Conservation (phyloP, 2,329 filamentous ascomycete genomes). For the Xylariaceae sp. region DNA sequence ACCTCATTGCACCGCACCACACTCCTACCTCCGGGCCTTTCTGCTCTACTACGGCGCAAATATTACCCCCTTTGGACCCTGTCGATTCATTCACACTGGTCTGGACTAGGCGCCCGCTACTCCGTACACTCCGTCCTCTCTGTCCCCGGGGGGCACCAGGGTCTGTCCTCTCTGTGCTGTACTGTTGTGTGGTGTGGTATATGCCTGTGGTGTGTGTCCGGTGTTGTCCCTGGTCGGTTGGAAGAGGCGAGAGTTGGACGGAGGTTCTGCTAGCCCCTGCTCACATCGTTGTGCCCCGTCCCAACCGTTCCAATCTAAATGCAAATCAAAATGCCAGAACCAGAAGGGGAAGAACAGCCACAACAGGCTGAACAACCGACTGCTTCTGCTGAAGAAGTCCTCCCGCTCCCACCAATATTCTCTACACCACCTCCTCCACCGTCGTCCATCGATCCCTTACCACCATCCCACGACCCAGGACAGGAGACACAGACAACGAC, state of each 20-base stretch:
- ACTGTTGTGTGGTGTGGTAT: too few species aligned
- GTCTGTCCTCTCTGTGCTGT: too few species aligned
- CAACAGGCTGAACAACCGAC: conserved; percentile 33
- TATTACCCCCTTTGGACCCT: conserved; percentile 19
- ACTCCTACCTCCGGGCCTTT: conserved; percentile 26
- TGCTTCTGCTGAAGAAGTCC: conserved; percentile 30
- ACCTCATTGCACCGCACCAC: conserved; percentile 32
- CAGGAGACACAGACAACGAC: conserved; percentile 25
- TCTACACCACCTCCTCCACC: too few species aligned
- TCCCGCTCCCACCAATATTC: conserved; percentile 27
- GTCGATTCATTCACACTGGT: conserved; percentile 6
- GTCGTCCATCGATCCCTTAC: conserved; percentile 11
- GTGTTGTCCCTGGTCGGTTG: conserved; percentile 29
- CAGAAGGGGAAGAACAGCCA: conserved; percentile 34
- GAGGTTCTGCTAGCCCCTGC: conserved; percentile 31
- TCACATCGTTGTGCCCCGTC: conserved; percentile 24
- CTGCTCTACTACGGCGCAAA: conserved; percentile 16
- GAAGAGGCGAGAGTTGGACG: conserved; percentile 10
- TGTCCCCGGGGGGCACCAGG: too few species aligned
- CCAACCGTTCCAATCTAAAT: conserved; percentile 32
- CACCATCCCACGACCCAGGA: not conserved
- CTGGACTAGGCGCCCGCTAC: not conserved
- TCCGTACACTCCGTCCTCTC: not conserved
- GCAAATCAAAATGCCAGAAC: conserved; percentile 35
- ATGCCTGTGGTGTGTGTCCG: too few species aligned